Conservation (phyloP, 1,139 yeast genomes). For the Arxiozyma heterogenica region DNA sequence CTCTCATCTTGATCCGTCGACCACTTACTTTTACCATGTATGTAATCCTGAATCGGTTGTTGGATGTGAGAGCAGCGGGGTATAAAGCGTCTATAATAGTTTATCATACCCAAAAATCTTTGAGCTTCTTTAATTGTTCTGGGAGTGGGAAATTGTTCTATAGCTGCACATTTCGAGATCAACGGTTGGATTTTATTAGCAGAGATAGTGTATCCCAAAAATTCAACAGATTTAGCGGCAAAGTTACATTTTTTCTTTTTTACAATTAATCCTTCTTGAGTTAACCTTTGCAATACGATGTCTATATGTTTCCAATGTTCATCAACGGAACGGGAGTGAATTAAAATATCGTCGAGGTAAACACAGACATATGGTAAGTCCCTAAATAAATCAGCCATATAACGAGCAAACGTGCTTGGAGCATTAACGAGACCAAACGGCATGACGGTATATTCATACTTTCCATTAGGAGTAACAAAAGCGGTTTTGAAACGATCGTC, state of each 20-base stretch:
- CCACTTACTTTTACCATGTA: too few species aligned
- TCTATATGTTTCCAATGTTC: neutral
- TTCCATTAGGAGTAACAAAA: slow-evolving; percentile 12
- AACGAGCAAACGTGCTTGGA: slow-evolving; percentile 9
- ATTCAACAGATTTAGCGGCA: neutral
- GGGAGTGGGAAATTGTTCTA: neutral
- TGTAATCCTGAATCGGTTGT: too few species aligned
- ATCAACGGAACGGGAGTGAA: slow-evolving; percentile 1
- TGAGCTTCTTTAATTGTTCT: neutral
- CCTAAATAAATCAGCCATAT: slow-evolving; percentile 13
- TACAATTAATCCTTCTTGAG: neutral
- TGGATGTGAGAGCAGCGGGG: too few species aligned
- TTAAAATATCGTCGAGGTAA: slow-evolving; percentile 28
- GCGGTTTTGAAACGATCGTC: slow-evolving; percentile 10
- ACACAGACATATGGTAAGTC: slow-evolving; percentile 13
- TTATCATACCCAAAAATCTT: too few species aligned
- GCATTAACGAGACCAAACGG: slow-evolving; percentile 11
- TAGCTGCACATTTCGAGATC: neutral
- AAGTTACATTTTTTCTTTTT: slow-evolving; percentile 1
- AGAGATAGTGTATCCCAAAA: neutral
- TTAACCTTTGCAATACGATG: neutral
- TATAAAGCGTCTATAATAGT: too few species aligned
- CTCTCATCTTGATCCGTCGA: too few species aligned
- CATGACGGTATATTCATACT: slow-evolving; percentile 11
- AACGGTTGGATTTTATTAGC: neutral